Conservation (phyloP, 805 yeast species). For the Candida stauntonica region DNA sequence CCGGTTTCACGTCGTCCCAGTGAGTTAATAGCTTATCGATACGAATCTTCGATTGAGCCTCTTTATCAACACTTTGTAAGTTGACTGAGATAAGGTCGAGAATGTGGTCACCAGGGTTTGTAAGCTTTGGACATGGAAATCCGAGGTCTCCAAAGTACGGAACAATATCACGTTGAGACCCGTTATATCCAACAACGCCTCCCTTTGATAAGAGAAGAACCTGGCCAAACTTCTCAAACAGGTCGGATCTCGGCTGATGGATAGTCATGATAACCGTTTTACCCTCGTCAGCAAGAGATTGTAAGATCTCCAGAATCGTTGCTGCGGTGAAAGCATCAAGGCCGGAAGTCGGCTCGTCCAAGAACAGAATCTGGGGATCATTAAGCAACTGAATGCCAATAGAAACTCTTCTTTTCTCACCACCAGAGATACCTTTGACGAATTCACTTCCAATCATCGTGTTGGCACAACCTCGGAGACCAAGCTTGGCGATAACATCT, state of each 20-base stretch:
- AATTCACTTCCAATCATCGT: conserved; percentile 62
- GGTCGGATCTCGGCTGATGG: conserved; percentile 80
- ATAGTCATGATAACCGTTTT: conserved; percentile 74
- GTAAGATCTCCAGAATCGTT: conserved; percentile 59
- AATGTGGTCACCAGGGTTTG: conserved; percentile 73
- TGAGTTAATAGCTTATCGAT: conserved; percentile 10
- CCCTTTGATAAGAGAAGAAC: conserved; percentile 73
- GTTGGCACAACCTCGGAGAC: conserved; percentile 76
- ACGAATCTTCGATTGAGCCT: conserved; percentile 15
- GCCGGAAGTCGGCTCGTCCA: conserved; percentile 92
- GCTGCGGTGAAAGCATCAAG: conserved; percentile 77
- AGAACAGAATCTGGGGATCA: conserved; percentile 64
- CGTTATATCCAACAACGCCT: conserved; percentile 71
- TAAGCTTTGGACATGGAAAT: conserved; percentile 51
- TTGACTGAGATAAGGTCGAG: conserved; percentile 61
- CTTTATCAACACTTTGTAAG: conserved; percentile 17
- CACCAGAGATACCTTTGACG: conserved; percentile 70
- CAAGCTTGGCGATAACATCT: conserved; percentile 53
- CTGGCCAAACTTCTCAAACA: conserved; percentile 64
- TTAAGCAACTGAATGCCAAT: conserved; percentile 76
- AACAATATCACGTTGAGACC: conserved; percentile 44
- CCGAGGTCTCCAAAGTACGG: conserved; percentile 48
- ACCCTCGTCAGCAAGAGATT: conserved; percentile 53
- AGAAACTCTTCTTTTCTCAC: conserved; percentile 80
- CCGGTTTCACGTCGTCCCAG: conserved; percentile 17